Base-by-base conservation (phyloP, 2,329 filamentous ascomycete species). In the Fusarium sp. region DNA sequence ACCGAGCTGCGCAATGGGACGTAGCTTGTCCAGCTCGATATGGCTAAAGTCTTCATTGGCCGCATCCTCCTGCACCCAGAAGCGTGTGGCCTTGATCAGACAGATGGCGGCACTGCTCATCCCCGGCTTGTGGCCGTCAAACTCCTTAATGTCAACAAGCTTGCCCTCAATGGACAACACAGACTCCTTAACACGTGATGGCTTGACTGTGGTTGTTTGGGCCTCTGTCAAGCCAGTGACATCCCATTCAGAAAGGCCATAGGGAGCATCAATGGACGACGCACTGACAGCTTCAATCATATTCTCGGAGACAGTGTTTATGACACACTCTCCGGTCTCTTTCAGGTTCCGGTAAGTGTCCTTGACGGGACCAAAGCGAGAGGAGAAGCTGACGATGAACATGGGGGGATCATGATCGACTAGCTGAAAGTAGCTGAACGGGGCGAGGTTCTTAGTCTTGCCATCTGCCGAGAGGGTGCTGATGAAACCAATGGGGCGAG, bases 261-360 rank as follows among this genome's bases (percentile, higher is more conserved):
- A 91, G 0, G 95, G 94, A 0, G 93, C 89, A 80, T 97, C 94
- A 77, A 97, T 90, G 14, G 88, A 88, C 2, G 91, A 90, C 14
- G 90, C 88, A 80, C 97, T 97, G 29, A 94, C 94, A 0, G 95
- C 94, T 84, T 97, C 94, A 75, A 95, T 81, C 81, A 92, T 96
- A 80, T 92, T 90, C 83, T 97, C 94, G 3, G 88, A 91, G 76
- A 97, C 93, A 73, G 97, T 93, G 82, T 95, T 97, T 82, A 97
- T 91, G 45, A 90, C 89, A 81, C 93, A 95, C 83, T 97, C 94
- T 40, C 88, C 85, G 0, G 88, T 91, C 50, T 93, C 92, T 9
- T 87, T 79, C 65, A 97, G 85, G 79, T 96, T 95, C 74, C 86
- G 86, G 65, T 95, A 84, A n/a, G 92, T 92, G 81, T 97, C 94